Percentiles rank a stretch among this genome's conserved stretches.
phyloP scores from a whole-genome alignment of 306 rosid genomes.

The Abrus precatorius region DNA sequence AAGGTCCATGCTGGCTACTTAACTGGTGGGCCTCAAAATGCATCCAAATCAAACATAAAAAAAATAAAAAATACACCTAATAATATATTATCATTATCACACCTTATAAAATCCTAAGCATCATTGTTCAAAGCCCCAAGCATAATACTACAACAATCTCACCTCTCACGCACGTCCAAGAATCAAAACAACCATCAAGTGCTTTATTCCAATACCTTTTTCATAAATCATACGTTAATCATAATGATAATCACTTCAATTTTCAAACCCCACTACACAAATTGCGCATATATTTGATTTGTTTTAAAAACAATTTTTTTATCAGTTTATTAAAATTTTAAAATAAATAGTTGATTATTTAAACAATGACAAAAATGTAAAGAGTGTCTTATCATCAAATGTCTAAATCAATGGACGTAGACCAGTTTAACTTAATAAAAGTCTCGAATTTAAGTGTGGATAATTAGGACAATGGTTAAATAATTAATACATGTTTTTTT shows the following conservation, averaged over 20 bases:
- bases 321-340: no score
- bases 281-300: background rate
- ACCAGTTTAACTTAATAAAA: no score
- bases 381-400: no score
- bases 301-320: no score
- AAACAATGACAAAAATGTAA: no score
- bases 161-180: conserved; percentile 44
- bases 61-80: background rate
- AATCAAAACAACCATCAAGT: conserved; percentile 52
- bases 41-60: background rate
- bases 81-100: background rate
- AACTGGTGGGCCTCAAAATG: conserved; percentile 43
- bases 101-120: conserved; percentile 37
- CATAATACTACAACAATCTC: conserved; percentile 25
- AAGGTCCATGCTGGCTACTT: conserved; percentile 43
- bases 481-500: no score
- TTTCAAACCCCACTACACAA: conserved; percentile 13
- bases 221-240: conserved; percentile 43
- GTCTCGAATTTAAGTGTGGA: no score
- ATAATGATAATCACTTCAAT: background rate
- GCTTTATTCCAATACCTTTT: conserved; percentile 27
- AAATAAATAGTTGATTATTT: no score
- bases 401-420: no score
- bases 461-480: no score
- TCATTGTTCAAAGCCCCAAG: conserved; percentile 15